A percentile compares a stretch with the other conserved stretches of the same genome.
Evolutionary conservation across 1,139 yeast genomes (phyloP).

Genomic region (Arxiozyma slooffiae): DNA sequence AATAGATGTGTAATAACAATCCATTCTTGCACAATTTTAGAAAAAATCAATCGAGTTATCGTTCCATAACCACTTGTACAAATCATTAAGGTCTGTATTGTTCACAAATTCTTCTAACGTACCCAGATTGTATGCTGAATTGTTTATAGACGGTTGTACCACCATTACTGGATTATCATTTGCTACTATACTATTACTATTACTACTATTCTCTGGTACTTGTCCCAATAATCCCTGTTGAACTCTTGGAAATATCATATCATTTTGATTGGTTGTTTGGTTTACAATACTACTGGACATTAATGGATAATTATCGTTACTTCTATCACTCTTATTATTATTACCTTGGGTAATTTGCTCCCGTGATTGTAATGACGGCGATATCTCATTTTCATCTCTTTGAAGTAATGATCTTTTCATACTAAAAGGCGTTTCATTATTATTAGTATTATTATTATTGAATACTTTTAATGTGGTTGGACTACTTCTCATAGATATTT

Average conservation of each 20-base stretch:
- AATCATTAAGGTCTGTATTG: constrained; percentile 19
- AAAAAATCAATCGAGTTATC: constrained; percentile 7
- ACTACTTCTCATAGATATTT: not conserved
- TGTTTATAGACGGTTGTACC: not conserved
- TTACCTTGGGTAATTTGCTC: not conserved
- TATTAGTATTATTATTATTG: not conserved
- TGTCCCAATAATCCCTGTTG: not conserved
- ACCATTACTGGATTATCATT: not conserved
- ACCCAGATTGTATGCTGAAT: constrained; percentile 14
- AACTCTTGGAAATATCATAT: not conserved
- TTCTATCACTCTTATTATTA: not conserved
- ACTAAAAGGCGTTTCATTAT: not conserved
- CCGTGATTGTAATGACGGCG: not conserved
- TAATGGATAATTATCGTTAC: no score
- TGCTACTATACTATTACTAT: not conserved
- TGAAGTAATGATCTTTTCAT: not conserved
- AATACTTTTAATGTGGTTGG: not conserved
- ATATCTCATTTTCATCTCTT: not conserved
- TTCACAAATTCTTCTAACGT: constrained; percentile 23
- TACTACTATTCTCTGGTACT: not conserved
- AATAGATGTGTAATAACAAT: no score
- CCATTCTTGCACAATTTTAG: no score
- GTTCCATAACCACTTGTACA: constrained; percentile 20
- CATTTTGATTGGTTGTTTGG: not conserved
- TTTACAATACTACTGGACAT: no score